phyloP scores from a whole-genome alignment of 2,329 filamentous ascomycete genomes.

The Neofusicoccum sp. region DNA sequence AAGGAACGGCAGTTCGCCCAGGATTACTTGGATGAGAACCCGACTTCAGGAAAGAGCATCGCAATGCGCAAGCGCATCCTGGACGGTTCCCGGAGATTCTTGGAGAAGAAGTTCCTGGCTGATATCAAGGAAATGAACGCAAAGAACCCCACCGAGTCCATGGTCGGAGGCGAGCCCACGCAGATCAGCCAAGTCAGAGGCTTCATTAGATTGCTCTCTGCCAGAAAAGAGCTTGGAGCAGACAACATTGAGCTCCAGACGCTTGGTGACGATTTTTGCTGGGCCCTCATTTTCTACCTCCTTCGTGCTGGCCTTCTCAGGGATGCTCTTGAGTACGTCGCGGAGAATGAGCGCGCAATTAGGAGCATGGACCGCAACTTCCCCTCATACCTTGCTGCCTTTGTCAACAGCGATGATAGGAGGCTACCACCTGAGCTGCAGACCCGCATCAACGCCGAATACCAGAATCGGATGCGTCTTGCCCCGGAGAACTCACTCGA shows the following conservation, averaged over 20 bases:
- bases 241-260: constrained; percentile 76
- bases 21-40: constrained; percentile 73
- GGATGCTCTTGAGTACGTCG: constrained; percentile 85
- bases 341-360: constrained; percentile 75
- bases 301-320: constrained; percentile 78
- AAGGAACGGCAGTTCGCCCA: constrained; percentile 73
- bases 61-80: constrained; percentile 76
- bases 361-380: constrained; percentile 89
- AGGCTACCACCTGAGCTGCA: constrained; percentile 76
- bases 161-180: constrained; percentile 83
- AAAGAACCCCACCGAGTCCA: constrained; percentile 84
- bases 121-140: constrained; percentile 75
- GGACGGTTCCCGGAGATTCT: constrained; percentile 71
- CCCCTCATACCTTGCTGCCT: constrained; percentile 80
- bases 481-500: constrained; percentile 85
- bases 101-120: constrained; percentile 77
- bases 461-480: constrained; percentile 78
- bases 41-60: constrained; percentile 62
- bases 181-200: constrained; percentile 88
- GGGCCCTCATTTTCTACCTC: constrained; percentile 92
- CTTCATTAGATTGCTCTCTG: constrained; percentile 78
- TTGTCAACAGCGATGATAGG: constrained; percentile 72
- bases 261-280: constrained; percentile 73
- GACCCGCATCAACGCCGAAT: constrained; percentile 85
- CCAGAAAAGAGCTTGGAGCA: constrained; percentile 78